These are phyloP conservation scores for Herpotrichia juniperi DNA, from an alignment of 2,329 filamentous ascomycete genomes.

Conservation along the genomic window DNA sequence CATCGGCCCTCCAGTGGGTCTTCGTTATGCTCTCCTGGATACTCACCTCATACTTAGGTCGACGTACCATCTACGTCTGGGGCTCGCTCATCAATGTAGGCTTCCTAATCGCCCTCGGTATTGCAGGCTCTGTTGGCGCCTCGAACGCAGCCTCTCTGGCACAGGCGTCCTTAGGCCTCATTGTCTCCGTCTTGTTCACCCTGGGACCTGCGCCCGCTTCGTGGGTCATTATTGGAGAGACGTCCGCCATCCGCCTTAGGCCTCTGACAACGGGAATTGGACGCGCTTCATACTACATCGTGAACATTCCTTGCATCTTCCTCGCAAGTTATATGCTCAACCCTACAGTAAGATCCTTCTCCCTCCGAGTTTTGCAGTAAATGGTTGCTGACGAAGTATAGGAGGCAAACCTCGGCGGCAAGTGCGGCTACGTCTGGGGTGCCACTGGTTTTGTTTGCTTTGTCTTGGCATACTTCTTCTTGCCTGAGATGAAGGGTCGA, in stretches of 20 bases:
- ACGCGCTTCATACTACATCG: slow-evolving; percentile 67
- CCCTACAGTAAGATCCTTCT: too few relatives aligned
- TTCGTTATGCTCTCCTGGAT: slow-evolving; percentile 72
- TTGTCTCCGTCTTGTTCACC: slow-evolving; percentile 69
- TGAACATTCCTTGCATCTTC: slow-evolving; percentile 72
- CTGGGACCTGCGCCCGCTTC: slow-evolving; percentile 67
- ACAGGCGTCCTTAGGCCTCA: slow-evolving; percentile 67
- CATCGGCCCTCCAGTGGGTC: slow-evolving; percentile 66
- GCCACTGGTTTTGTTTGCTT: slow-evolving; percentile 74
- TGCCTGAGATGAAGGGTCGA: slow-evolving; percentile 79
- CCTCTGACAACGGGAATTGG: slow-evolving; percentile 70
- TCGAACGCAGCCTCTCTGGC: slow-evolving; percentile 55
- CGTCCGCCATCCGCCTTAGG: slow-evolving; percentile 67
- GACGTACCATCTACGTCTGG: slow-evolving; percentile 69
- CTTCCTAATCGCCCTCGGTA: slow-evolving; percentile 64
- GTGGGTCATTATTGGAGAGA: slow-evolving; percentile 72
- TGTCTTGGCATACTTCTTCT: slow-evolving; percentile 79
- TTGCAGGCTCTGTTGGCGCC: slow-evolving; percentile 60
- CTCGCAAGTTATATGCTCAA: slow-evolving; percentile 56
- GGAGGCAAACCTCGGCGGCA: too few relatives aligned
- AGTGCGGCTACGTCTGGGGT: slow-evolving; percentile 85
- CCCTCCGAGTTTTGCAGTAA: too few relatives aligned
- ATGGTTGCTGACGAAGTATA: too few relatives aligned
- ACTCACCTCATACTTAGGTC: slow-evolving; percentile 67
- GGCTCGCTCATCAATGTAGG: slow-evolving; percentile 61